Evolutionary conservation across 768 basidiomycete species (phyloP).

Genomic region (Boletus coccyginus): DNA sequence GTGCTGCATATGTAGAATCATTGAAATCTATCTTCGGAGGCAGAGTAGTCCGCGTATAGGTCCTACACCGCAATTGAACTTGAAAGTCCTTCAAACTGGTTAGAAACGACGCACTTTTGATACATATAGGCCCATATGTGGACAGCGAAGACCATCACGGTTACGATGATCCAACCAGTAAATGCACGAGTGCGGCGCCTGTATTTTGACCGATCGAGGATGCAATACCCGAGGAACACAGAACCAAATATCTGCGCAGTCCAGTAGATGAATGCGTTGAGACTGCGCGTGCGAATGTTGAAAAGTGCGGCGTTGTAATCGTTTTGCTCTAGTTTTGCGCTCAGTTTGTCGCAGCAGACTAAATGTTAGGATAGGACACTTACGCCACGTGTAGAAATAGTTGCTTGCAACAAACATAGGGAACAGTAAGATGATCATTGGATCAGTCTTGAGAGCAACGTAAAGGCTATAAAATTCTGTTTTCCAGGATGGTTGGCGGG

Average conservation of each 20-base stretch:
- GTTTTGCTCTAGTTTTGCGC: conserved; percentile 58
- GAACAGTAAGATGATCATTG: conserved; percentile 70
- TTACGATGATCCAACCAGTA: conserved; percentile 59
- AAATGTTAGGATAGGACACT: conserved; percentile 21
- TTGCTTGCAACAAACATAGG: conserved; percentile 86
- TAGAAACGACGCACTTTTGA: conserved; percentile 52
- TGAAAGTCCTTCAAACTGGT: background rate
- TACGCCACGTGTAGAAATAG: conserved; percentile 87
- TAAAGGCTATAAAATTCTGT: conserved; percentile 69
- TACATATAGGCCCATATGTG: conserved; percentile 79
- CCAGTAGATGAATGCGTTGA: conserved; percentile 84
- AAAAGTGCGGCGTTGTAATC: conserved; percentile 79
- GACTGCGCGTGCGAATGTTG: conserved; percentile 71
- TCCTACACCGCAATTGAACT: conserved; percentile 27
- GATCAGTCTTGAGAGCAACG: conserved; percentile 66
- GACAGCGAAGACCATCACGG: conserved; percentile 62
- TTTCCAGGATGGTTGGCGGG: conserved; percentile 75
- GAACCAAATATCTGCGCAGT: conserved; percentile 75
- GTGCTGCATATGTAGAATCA: conserved; percentile 51
- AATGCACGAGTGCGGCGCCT: conserved; percentile 70
- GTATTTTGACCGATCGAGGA: conserved; percentile 58
- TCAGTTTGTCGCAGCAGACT: background rate
- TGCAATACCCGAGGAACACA: conserved; percentile 55
- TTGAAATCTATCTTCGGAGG: conserved; percentile 57
- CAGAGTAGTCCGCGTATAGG: conserved; percentile 57